Evolutionary conservation across 768 basidiomycete species (phyloP).

Genomic region (Gymnopilus junonius): DNA sequence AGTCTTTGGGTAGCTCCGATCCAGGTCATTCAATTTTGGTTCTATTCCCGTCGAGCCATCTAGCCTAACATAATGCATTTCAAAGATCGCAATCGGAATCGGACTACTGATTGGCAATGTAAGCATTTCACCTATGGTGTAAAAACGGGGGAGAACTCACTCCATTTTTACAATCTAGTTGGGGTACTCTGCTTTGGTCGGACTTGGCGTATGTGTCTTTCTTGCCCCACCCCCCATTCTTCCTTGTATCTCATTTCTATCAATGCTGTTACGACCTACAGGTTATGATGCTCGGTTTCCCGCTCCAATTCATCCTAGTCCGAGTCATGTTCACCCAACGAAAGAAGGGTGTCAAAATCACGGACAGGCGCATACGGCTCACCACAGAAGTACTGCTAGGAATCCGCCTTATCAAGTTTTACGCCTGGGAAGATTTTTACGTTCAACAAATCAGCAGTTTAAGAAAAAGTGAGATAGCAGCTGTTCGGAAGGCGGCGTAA

Average conservation of each 20-base stretch:
- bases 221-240: constrained; percentile 7
- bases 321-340: constrained; percentile 58
- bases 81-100: constrained; percentile 58
- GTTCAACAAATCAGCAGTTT: constrained; percentile 44
- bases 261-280: constrained; percentile 19
- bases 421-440: constrained; percentile 63
- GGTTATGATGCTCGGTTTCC: constrained; percentile 62
- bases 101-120: constrained; percentile 66
- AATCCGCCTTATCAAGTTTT: constrained; percentile 68
- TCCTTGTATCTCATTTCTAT: not conserved
- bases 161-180: constrained; percentile 40
- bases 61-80: not conserved
- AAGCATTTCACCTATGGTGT: constrained; percentile 19
- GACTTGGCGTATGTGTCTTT: constrained; percentile 42
- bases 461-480: constrained; percentile 42
- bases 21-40: constrained; percentile 36
- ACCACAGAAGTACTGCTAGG: constrained; percentile 72
- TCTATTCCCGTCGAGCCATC: not conserved
- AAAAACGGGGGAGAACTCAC: not conserved
- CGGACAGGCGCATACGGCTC: constrained; percentile 68
- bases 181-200: constrained; percentile 73
- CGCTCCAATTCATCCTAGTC: constrained; percentile 59
- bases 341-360: constrained; percentile 62
- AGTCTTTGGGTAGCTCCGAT: constrained; percentile 67
- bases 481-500: constrained; percentile 43